Evolutionary conservation across 345 rosid species (phyloP).

Genomic region (Conringia planisiliqua): DNA sequence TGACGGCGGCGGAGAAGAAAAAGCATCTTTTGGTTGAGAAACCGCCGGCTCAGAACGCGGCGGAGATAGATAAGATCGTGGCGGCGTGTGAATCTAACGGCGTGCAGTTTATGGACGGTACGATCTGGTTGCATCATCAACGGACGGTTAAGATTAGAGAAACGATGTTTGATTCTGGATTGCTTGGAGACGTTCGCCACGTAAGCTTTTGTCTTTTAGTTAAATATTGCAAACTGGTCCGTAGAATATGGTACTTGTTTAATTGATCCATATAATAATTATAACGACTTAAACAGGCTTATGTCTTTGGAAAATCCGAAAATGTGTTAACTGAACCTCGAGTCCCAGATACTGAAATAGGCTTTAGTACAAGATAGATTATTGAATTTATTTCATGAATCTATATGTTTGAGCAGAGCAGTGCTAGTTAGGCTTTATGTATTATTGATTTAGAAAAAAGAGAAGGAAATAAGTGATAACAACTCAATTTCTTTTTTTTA

Average conservation of each 20-base stretch:
- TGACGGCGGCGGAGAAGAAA: conserved; percentile 48
- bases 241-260: conserved; percentile 14
- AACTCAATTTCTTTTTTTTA: too few species aligned
- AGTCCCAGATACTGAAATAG: neutral
- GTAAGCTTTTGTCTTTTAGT: conserved; percentile 16
- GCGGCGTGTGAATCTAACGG: conserved; percentile 61
- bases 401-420: neutral
- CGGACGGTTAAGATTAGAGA: conserved; percentile 55
- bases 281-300: neutral
- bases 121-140: conserved; percentile 74
- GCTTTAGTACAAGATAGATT: neutral
- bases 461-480: too few species aligned
- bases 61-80: conserved; percentile 51
- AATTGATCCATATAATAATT: neutral
- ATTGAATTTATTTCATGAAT: neutral
- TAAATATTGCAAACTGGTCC: conserved; percentile 1
- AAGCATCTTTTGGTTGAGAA: conserved; percentile 70
- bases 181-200: conserved; percentile 42
- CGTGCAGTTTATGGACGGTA: conserved; percentile 76
- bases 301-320: too few species aligned
- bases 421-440: neutral
- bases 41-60: conserved; percentile 52
- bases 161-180: conserved; percentile 42
- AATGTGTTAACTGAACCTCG: too few species aligned
- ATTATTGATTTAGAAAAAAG: too few species aligned